Evolutionary conservation across 129 eudicot species (phyloP), one percentile per base, ranked within the genome.

Genomic region (Glebionis coronaria): DNA sequence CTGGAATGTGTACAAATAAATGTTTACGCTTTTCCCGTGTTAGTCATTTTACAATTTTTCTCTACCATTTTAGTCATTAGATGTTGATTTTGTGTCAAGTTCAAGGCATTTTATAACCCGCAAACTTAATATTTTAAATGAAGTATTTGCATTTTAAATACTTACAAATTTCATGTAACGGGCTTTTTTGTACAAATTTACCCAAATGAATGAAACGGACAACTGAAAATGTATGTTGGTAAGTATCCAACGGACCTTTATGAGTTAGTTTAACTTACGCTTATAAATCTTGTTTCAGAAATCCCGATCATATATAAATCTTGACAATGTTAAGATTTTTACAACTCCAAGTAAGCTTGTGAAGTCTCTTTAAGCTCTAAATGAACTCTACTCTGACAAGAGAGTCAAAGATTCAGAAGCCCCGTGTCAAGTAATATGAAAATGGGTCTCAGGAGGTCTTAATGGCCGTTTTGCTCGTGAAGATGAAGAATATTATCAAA

Each of bases 261-360:
- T 63, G 18, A 61, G n/a, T n/a, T 31, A 44, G 7, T 45, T 12
- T 45, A 23, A 44, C 70, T 56, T 42, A 27, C 25, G 53, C 12
- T 69, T 25, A 9, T 60, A 35, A 23, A 8, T 59, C 63, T 38
- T 60, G 68, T 40, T 83, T 65, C 91, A 90, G 95, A 80, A 81
- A 54, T 70, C 87, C 23, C 78, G 72, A 52, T 80, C 95, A 35
- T 76, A 63, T 68, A 60, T 87, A 58, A 86, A 70, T 71, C 72
- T 78, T 46, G 87, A 85, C 60, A 82, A 77, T 67, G 75, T 79
- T 25, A 77, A 80, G 78, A 79, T 84, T 38, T 87, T 70, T 58
- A 57, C 83, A 21, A 90, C 97, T 21, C 95, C 95, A 65, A 78
- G 92, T 55, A 70, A 70, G 49, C 66, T 70, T 9, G 74, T 70